Evolutionary conservation across 331 rosid genomes (phyloP).

Genomic region (Malus hybrid): DNA sequence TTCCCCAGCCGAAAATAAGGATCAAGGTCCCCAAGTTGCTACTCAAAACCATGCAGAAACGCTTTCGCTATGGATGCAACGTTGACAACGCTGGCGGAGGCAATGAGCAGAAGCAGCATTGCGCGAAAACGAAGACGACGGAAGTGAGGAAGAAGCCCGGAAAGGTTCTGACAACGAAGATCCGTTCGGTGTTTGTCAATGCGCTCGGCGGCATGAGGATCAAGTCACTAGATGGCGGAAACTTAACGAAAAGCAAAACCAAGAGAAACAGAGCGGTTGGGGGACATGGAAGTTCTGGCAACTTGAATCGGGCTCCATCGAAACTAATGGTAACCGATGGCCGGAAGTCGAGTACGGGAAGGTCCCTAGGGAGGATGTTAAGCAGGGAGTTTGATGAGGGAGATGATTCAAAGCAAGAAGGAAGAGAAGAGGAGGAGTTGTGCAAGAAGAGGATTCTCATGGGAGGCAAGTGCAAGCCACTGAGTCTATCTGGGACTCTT

Average conservation of each 20-base stretch:
- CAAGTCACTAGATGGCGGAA: neutral
- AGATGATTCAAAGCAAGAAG: neutral
- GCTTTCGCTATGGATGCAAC: neutral
- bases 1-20: constrained; percentile 20
- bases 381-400: neutral
- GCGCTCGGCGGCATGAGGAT: constrained; percentile 15
- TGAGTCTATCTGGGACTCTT: constrained; percentile 32
- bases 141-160: neutral
- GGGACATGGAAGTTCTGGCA: constrained; percentile 20
- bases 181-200: constrained; percentile 18
- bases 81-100: neutral
- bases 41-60: constrained; percentile 22
- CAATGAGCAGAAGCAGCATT: neutral
- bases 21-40: constrained; percentile 28
- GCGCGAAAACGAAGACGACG: neutral
- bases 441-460: constrained; percentile 71
- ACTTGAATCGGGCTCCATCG: constrained; percentile 12
- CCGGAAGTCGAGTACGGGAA: constrained; percentile 11
- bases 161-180: neutral
- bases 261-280: neutral
- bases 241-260: neutral
- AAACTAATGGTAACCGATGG: neutral
- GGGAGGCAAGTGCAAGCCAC: constrained; percentile 64
- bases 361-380: constrained; percentile 14
- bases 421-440: constrained; percentile 10